A percentile compares a stretch with the other conserved stretches of the same genome.
Evolutionary conservation across 768 basidiomycete genomes (phyloP).

Genomic region (Suillus spraguei): DNA sequence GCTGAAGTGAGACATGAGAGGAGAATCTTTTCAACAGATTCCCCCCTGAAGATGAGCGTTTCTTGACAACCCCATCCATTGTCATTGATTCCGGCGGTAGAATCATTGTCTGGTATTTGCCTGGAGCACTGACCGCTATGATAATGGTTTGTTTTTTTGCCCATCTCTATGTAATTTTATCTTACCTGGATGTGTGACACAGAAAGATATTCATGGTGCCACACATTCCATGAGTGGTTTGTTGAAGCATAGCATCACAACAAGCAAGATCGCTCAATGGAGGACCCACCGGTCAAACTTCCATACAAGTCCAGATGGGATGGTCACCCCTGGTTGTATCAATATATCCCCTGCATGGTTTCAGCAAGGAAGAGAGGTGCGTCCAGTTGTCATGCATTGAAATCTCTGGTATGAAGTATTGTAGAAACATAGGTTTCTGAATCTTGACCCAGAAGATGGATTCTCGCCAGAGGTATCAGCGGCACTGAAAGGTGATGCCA

Average conservation of each 20-base stretch:
- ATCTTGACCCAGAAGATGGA: not conserved
- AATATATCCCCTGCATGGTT: slow-evolving; percentile 6
- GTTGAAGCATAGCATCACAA: not conserved
- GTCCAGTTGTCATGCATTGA: not conserved
- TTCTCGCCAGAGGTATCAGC: not conserved
- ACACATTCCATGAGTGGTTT: not conserved
- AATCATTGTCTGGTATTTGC: slow-evolving; percentile 3
- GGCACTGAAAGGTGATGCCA: not conserved
- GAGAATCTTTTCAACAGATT: not conserved
- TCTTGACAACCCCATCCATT: not conserved
- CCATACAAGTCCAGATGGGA: not conserved
- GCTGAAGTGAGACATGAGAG: not conserved
- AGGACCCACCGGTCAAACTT: not conserved
- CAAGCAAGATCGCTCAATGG: not conserved
- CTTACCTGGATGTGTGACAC: not conserved
- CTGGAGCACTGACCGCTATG: not conserved
- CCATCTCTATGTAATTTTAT: not conserved
- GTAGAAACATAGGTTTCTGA: not conserved
- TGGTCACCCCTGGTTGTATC: not conserved
- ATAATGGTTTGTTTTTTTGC: not conserved
- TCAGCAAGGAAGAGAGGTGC: slow-evolving; percentile 5
- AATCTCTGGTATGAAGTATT: not conserved
- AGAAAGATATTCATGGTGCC: not conserved
- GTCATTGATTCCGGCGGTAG: not conserved
- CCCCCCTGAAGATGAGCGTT: not conserved